A percentile compares a stretch with the other conserved stretches of the same genome.
phyloP scores from a whole-genome alignment of 176 grass and related monocot genomes.

The Hordeum marinum region DNA sequence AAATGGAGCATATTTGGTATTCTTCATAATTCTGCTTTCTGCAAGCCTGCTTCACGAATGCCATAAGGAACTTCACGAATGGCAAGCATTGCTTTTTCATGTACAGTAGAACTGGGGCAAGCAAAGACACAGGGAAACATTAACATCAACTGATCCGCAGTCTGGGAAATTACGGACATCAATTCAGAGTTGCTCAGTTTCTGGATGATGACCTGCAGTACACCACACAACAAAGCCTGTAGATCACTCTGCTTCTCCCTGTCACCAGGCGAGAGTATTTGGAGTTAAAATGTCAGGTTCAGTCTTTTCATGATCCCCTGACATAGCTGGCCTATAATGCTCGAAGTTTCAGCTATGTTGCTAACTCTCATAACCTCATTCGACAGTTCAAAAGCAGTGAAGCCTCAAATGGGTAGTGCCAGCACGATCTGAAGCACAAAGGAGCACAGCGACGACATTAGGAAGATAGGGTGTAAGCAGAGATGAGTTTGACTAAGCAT shows the following conservation, averaged over 20 bases:
- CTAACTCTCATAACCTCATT: conserved; percentile 83
- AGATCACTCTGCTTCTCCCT: conserved; percentile 83
- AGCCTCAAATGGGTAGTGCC: conserved; percentile 57
- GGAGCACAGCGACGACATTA: conserved; percentile 57
- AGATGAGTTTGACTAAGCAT: conserved; percentile 25
- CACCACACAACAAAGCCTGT: conserved; percentile 73
- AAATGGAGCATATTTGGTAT: conserved; percentile 84
- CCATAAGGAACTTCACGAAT: no score
- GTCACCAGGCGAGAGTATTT: conserved; percentile 60
- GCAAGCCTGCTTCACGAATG: conserved; percentile 70
- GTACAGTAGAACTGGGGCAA: conserved; percentile 72
- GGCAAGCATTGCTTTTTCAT: conserved; percentile 95
- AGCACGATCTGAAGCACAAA: conserved; percentile 59
- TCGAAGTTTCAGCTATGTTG: conserved; percentile 52
- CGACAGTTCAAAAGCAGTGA: conserved; percentile 65
- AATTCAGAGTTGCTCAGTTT: conserved; percentile 61
- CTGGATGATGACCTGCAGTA: conserved; percentile 82
- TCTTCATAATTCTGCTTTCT: conserved; percentile 85
- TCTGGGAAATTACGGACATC: conserved; percentile 51
- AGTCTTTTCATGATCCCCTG: conserved; percentile 76
- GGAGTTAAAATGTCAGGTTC: conserved; percentile 56
- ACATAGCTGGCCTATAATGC: conserved; percentile 58
- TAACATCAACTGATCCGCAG: conserved; percentile 69
- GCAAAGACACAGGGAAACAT: conserved; percentile 76
- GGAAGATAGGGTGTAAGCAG: conserved; percentile 72